Conservation (phyloP, 1,139 yeast genomes). For the Magnusiomyces tetraspermus region DNA sequence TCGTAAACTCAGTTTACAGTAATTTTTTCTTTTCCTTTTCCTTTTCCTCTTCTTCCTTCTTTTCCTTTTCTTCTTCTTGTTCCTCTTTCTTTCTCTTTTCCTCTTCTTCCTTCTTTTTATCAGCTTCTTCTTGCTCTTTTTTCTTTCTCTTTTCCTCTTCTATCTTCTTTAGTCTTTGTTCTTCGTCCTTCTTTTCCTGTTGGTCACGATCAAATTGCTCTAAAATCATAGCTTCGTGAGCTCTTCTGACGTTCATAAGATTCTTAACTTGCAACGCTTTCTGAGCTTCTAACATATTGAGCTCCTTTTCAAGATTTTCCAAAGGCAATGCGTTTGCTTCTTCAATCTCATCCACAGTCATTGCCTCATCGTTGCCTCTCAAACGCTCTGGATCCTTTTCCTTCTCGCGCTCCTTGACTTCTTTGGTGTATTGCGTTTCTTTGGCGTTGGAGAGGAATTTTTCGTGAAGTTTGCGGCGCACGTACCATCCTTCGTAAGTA, state of each 20-base stretch:
- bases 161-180: neutral
- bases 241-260: neutral
- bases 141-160: neutral
- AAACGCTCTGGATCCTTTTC: neutral
- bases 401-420: neutral
- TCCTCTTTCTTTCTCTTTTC: neutral
- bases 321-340: neutral
- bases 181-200: neutral
- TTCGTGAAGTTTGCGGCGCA: neutral
- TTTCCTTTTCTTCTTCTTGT: neutral
- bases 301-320: neutral
- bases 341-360: neutral
- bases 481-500: conserved; percentile 1
- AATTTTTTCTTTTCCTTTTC: neutral
- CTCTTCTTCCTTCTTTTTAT: neutral
- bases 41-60: neutral
- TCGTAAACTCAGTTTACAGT: too few species aligned
- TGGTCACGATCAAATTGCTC: neutral
- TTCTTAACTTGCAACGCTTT: neutral
- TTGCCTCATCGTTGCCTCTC: neutral
- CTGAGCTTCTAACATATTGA: neutral
- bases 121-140: neutral
- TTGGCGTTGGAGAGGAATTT: neutral
- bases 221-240: neutral
- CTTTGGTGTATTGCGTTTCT: neutral